Conservation (phyloP, 1,139 yeast species). For the Protomyces macrosporus region DNA sequence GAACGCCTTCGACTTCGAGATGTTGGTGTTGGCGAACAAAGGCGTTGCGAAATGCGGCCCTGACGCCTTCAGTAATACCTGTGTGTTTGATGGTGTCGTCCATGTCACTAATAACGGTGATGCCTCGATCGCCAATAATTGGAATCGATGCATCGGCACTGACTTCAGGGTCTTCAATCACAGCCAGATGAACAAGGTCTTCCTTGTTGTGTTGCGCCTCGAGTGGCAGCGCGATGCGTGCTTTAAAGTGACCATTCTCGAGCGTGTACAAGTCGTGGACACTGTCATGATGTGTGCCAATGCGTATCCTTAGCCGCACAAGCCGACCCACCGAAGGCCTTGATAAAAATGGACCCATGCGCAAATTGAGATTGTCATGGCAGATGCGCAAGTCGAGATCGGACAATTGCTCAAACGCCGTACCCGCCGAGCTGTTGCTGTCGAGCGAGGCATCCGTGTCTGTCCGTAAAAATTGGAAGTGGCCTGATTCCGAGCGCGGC, state of each 20-base stretch:
- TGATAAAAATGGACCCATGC: constrained; percentile 30
- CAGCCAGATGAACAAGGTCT: constrained; percentile 26
- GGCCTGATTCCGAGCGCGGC: background rate
- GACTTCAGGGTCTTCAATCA: constrained; percentile 29
- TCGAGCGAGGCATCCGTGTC: background rate
- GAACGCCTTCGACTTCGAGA: constrained; percentile 69
- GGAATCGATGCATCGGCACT: constrained; percentile 29
- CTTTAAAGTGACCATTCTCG: constrained; percentile 31
- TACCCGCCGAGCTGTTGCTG: background rate
- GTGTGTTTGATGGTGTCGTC: constrained; percentile 91
- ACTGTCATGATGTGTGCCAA: constrained; percentile 28
- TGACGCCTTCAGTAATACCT: constrained; percentile 81
- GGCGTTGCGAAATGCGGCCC: constrained; percentile 72
- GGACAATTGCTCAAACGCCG: background rate
- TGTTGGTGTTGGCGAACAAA: constrained; percentile 58
- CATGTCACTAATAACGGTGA: constrained; percentile 80
- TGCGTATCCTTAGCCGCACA: constrained; percentile 29
- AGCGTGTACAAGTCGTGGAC: constrained; percentile 28
- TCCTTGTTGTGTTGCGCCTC: constrained; percentile 10
- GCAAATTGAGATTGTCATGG: background rate
- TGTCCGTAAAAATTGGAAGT: background rate
- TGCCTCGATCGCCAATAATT: constrained; percentile 42
- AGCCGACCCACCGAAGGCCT: constrained; percentile 29
- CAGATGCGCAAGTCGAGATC: background rate
- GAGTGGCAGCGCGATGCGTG: constrained; percentile 5